phyloP scores from a whole-genome alignment of 129 eudicot species.

The Chrysanthemum makinoi region DNA sequence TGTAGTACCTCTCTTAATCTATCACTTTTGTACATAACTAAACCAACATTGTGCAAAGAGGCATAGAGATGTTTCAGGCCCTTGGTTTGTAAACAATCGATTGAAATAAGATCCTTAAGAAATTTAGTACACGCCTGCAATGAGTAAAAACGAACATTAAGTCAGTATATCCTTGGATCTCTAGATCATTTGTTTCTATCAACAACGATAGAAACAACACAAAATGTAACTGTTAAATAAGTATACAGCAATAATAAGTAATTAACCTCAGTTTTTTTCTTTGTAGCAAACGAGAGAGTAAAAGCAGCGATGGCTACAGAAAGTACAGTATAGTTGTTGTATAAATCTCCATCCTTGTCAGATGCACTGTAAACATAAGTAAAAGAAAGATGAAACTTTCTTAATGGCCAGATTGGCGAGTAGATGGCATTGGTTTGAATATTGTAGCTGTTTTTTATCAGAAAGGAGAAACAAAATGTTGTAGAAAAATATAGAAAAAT shows the following conservation, averaged over 20 bases:
- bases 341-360: slow-evolving; percentile 43
- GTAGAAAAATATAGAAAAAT: neutral
- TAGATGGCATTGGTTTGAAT: neutral
- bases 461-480: neutral
- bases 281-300: slow-evolving; percentile 54
- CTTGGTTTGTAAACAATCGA: slow-evolving; percentile 52
- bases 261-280: slow-evolving; percentile 50
- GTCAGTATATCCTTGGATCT: slow-evolving; percentile 15
- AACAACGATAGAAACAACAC: slow-evolving; percentile 7
- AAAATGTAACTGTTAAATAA: neutral
- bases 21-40: slow-evolving; percentile 53
- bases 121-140: slow-evolving; percentile 56
- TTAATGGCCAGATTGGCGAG: neutral
- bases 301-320: slow-evolving; percentile 66
- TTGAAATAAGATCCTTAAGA: slow-evolving; percentile 49
- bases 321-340: slow-evolving; percentile 41
- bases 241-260: neutral
- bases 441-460: neutral
- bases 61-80: slow-evolving; percentile 64
- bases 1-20: slow-evolving; percentile 68
- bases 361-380: slow-evolving; percentile 38
- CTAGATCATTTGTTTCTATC: neutral
- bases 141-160: slow-evolving; percentile 11
- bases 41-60: slow-evolving; percentile 66
- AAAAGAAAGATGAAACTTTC: slow-evolving; percentile 9